These are phyloP conservation scores for Penicillium sp. DNA, from an alignment of 2,329 filamentous ascomycete species.

Conservation along the genomic window DNA sequence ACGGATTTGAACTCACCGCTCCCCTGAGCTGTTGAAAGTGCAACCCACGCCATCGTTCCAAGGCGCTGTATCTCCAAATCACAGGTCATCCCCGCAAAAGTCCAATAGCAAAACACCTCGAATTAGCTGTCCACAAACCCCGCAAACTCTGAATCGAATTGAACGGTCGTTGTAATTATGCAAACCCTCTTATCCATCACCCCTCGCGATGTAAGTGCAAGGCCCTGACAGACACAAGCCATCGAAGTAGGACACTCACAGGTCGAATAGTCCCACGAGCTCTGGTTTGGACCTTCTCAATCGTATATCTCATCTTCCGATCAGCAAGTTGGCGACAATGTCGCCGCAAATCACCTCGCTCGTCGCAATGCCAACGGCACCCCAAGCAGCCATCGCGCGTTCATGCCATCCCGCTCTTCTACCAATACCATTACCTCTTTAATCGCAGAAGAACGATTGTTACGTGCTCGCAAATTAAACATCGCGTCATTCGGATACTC, in stretches of 20 bases:
- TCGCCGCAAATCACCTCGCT: conserved; percentile 17
- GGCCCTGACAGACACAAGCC: neutral
- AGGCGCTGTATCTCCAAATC: neutral
- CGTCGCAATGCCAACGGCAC: conserved; percentile 29
- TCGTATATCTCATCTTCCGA: conserved; percentile 40
- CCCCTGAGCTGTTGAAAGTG: neutral
- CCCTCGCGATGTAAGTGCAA: conserved; percentile 64
- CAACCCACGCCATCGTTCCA: neutral
- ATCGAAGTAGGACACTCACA: conserved; percentile 20
- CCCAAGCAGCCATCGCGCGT: conserved; percentile 23
- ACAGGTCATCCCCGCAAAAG: neutral
- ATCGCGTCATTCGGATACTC: conserved; percentile 82
- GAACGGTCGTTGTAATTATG: conserved; percentile 35
- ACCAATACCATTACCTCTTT: conserved; percentile 67
- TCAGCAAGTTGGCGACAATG: conserved; percentile 34
- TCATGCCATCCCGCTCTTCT: conserved; percentile 52
- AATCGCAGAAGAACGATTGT: conserved; percentile 70
- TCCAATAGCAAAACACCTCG: neutral
- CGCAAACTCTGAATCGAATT: neutral
- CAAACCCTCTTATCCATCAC: conserved; percentile 66
- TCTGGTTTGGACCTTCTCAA: conserved; percentile 70
- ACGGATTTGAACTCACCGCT: neutral
- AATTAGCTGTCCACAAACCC: neutral
- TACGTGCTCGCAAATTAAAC: conserved; percentile 74
- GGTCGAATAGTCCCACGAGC: conserved; percentile 60